Conservation (phyloP, 75 land plant species). For the Adiantum capillusveneris region DNA sequence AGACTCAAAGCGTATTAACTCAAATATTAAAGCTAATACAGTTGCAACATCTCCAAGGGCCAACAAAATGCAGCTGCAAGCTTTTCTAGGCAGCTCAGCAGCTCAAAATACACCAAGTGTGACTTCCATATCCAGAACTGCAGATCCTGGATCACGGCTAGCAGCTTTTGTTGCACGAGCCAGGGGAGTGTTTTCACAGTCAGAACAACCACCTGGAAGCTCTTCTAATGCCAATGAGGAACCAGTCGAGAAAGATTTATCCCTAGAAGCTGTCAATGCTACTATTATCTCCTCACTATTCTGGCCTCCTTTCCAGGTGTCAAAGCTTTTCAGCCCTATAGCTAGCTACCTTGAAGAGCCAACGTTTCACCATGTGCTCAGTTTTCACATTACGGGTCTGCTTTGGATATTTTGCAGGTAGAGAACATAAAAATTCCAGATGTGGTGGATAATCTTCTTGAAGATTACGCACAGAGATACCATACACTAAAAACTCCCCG, state of each 20-base stretch:
- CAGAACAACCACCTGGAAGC: constrained; percentile 10
- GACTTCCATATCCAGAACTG: neutral
- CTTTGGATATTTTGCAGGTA: no score
- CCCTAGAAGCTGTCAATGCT: constrained; percentile 63
- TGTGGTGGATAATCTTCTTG: constrained; percentile 60
- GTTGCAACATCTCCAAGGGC: constrained; percentile 3
- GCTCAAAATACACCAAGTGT: neutral
- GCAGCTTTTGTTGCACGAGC: constrained; percentile 1
- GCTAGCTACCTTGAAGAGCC: neutral
- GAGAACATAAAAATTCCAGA: constrained; percentile 64
- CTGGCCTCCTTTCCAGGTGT: constrained; percentile 97
- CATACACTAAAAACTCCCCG: constrained; percentile 89
- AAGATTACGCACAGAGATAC: constrained; percentile 82
- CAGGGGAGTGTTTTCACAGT: constrained; percentile 1
- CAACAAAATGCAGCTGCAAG: constrained; percentile 3
- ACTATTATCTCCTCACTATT: constrained; percentile 93
- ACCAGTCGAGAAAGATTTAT: constrained; percentile 26
- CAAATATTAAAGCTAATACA: constrained; percentile 71
- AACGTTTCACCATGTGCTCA: no score
- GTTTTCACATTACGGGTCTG: no score
- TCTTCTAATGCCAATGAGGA: constrained; percentile 1
- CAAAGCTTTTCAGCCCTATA: neutral
- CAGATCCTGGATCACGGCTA: neutral
- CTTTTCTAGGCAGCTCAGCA: neutral
- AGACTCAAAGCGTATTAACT: constrained; percentile 86